Conservation (phyloP, 345 rosid genomes). For the Punica granatum region DNA sequence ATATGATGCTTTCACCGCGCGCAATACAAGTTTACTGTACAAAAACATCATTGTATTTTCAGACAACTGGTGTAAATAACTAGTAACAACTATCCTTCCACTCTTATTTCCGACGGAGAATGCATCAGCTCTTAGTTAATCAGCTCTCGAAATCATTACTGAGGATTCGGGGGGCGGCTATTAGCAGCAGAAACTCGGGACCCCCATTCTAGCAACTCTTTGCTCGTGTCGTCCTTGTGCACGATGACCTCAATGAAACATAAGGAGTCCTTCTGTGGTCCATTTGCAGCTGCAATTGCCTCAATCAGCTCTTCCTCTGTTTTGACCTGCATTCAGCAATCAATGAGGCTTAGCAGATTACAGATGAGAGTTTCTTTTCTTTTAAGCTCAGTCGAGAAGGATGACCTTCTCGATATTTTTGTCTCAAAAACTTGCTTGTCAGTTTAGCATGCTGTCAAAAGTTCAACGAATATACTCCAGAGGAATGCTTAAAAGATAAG, state of each 20-base stretch:
- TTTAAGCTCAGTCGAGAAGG: too few species aligned
- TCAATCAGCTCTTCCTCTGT: slow-evolving; percentile 43
- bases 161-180: slow-evolving; percentile 68
- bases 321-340: slow-evolving; percentile 27
- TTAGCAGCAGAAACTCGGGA: slow-evolving; percentile 64
- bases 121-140: not conserved
- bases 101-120: not conserved
- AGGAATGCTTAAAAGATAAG: too few species aligned
- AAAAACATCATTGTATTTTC: not conserved
- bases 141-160: slow-evolving; percentile 13
- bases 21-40: not conserved
- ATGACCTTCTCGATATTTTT: too few species aligned
- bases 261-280: slow-evolving; percentile 36
- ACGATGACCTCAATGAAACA: slow-evolving; percentile 59
- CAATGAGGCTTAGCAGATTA: not conserved
- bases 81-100: too few species aligned
- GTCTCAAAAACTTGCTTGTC: too few species aligned
- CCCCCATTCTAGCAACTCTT: slow-evolving; percentile 82
- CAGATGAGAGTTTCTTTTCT: too few species aligned
- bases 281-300: slow-evolving; percentile 37
- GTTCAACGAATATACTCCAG: too few species aligned
- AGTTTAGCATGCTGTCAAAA: too few species aligned
- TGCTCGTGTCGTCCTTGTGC: slow-evolving; percentile 77
- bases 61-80: too few species aligned
- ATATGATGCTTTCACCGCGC: too few species aligned